These are phyloP conservation scores for Tuber magnatum DNA, from an alignment of 495 filamentous ascomycete species.

Conservation along the genomic window DNA sequence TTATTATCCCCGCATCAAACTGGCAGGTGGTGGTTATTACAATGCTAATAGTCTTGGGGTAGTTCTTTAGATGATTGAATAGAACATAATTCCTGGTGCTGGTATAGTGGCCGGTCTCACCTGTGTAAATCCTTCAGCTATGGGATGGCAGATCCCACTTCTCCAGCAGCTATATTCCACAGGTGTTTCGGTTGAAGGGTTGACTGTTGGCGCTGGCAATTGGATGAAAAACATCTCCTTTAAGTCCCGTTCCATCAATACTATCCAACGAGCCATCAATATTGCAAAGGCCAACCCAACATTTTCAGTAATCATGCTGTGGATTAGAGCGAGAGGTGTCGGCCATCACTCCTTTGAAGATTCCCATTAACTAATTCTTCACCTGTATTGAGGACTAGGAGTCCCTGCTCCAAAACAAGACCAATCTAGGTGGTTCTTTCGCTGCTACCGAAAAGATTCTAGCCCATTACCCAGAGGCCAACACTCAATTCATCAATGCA, in stretches of 20 bases:
- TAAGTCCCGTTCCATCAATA: slow-evolving; percentile 58
- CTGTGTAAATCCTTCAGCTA: slow-evolving; percentile 90
- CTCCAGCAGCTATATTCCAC: slow-evolving; percentile 74
- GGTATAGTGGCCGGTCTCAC: slow-evolving; percentile 92
- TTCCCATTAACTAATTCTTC: slow-evolving; percentile 86
- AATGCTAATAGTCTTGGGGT: slow-evolving; percentile 82
- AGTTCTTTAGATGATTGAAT: slow-evolving; percentile 84
- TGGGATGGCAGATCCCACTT: slow-evolving; percentile 95
- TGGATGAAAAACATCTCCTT: no score
- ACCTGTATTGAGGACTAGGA: slow-evolving; percentile 70
- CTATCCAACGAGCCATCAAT: slow-evolving; percentile 81
- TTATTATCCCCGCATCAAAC: no score
- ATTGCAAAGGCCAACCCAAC: slow-evolving; percentile 83
- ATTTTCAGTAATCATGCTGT: slow-evolving; percentile 86
- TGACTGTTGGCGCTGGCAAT: slow-evolving; percentile 93
- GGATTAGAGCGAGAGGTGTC: slow-evolving; percentile 89
- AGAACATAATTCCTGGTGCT: slow-evolving; percentile 75
- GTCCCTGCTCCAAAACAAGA: slow-evolving; percentile 63
- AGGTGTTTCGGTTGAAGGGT: slow-evolving; percentile 84
- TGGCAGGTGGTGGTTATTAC: slow-evolving; percentile 69
- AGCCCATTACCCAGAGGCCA: no score
- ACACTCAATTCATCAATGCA: no score
- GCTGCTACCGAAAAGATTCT: no score
- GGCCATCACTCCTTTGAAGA: slow-evolving; percentile 94
- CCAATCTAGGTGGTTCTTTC: no score